phyloP scores from a whole-genome alignment of 1,139 yeast species.

The Geotrichum fermentans region DNA sequence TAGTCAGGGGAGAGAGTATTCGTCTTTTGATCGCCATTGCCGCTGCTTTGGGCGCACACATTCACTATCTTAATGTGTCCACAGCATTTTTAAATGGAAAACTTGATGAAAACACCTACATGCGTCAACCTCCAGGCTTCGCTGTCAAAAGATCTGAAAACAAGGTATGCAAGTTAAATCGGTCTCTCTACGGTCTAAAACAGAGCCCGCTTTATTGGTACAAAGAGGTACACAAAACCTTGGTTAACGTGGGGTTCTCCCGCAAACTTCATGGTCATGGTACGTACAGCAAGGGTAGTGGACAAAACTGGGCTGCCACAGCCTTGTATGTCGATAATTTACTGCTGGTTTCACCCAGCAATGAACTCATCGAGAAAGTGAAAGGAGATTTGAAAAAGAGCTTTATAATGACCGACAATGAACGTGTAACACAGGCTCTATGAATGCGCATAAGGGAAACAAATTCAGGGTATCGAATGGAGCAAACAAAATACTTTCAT shows the following conservation, averaged over 20 bases:
- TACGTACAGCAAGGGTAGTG: not conserved
- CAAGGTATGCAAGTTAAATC: conserved; percentile 23
- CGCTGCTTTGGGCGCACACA: too few species aligned
- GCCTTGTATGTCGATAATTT: not conserved
- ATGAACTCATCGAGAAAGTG: not conserved
- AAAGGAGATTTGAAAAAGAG: not conserved
- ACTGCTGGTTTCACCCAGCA: not conserved
- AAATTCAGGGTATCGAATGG: not conserved
- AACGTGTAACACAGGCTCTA: not conserved
- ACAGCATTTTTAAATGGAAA: conserved; percentile 27
- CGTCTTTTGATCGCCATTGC: conserved; percentile 22
- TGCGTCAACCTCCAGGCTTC: conserved; percentile 25
- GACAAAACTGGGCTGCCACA: not conserved
- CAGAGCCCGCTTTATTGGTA: conserved; percentile 30
- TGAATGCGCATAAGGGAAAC: too few species aligned
- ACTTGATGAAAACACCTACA: conserved; percentile 25
- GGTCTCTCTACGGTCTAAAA: conserved; percentile 27
- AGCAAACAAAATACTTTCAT: too few species aligned
- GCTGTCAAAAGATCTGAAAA: conserved; percentile 9
- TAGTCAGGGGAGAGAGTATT: not conserved
- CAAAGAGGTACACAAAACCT: conserved; percentile 1
- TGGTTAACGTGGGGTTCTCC: conserved; percentile 16
- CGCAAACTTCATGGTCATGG: conserved; percentile 19
- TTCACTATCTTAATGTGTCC: too few species aligned
- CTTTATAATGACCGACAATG: not conserved